These are phyloP conservation scores for Cryptococcus sp. DNA, from an alignment of 1,284 basidiomycete species.

Conservation along the genomic window DNA sequence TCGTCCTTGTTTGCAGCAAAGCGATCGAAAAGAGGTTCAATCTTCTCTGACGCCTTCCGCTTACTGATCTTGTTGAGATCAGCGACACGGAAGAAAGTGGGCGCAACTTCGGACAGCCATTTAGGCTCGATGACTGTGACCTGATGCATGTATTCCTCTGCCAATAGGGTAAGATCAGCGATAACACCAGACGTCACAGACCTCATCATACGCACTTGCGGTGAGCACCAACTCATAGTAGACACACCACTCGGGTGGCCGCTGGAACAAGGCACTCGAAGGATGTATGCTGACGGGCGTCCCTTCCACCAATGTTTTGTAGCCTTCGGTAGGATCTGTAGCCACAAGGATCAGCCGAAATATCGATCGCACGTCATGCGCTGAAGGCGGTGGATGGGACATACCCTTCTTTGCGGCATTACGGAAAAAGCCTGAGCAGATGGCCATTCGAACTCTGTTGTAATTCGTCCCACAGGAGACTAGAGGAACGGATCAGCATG, in stretches of 20 bases:
- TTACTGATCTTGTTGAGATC: slow-evolving; percentile 96
- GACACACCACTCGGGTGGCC: slow-evolving; percentile 76
- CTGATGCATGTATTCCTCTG: slow-evolving; percentile 88
- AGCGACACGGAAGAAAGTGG: slow-evolving; percentile 92
- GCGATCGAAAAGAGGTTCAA: slow-evolving; percentile 67
- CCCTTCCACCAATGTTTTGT: slow-evolving; percentile 96
- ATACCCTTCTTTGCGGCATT: slow-evolving; percentile 91
- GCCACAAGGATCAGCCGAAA: slow-evolving; percentile 46
- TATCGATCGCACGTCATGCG: not conserved
- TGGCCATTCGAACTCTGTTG: slow-evolving; percentile 90
- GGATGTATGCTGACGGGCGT: slow-evolving; percentile 98
- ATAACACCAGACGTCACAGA: not conserved
- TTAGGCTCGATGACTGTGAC: slow-evolving; percentile 94
- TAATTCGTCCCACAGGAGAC: slow-evolving; percentile 76
- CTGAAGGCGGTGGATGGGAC: slow-evolving; percentile 8
- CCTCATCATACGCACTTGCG: slow-evolving; percentile 57
- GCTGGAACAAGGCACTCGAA: slow-evolving; percentile 94
- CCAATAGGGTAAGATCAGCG: slow-evolving; percentile 9
- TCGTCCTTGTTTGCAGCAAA: slow-evolving; percentile 55
- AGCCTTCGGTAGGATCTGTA: slow-evolving; percentile 62
- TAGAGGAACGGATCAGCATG: slow-evolving; percentile 7
- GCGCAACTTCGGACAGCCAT: slow-evolving; percentile 97
- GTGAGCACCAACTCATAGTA: slow-evolving; percentile 76
- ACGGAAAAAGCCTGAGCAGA: slow-evolving; percentile 95
- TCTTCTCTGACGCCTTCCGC: slow-evolving; percentile 95